These are phyloP conservation scores for Populus alba DNA, from an alignment of 345 rosid genomes.

Conservation along the genomic window DNA sequence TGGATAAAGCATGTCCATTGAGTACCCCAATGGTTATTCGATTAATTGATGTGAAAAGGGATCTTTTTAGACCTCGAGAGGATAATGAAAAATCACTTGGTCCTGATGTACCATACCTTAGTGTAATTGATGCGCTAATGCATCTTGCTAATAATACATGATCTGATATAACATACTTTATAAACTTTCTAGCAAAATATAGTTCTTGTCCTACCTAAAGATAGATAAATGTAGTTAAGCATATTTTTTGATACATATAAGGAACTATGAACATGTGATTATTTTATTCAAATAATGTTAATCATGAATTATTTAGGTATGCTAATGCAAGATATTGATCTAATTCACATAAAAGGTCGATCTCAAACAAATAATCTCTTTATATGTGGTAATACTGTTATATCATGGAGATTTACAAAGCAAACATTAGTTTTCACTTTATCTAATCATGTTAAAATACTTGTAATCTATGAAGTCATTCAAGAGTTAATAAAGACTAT, in stretches of 20 bases:
- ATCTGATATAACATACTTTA: background rate
- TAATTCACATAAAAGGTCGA: background rate
- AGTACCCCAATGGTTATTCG: background rate
- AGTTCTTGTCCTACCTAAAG: background rate
- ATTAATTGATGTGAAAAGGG: background rate
- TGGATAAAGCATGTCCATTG: background rate
- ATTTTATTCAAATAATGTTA: background rate
- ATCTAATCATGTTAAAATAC: background rate
- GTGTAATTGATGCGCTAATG: constrained; percentile 1
- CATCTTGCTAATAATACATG: background rate
- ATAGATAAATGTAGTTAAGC: background rate
- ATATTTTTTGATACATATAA: background rate
- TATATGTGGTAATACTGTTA: background rate
- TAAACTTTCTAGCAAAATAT: background rate
- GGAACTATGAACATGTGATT: background rate
- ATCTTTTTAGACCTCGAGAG: background rate
- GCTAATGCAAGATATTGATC: background rate
- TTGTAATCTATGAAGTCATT: background rate
- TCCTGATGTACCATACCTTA: constrained; percentile 1
- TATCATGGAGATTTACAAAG: background rate
- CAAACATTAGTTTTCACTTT: background rate
- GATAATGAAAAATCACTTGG: background rate
- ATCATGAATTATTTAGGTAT: too few relatives aligned
- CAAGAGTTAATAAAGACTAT: fast-evolving
- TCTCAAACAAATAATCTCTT: background rate